Conservation (phyloP, 1,284 basidiomycete species). For the Cerrena zonata region DNA sequence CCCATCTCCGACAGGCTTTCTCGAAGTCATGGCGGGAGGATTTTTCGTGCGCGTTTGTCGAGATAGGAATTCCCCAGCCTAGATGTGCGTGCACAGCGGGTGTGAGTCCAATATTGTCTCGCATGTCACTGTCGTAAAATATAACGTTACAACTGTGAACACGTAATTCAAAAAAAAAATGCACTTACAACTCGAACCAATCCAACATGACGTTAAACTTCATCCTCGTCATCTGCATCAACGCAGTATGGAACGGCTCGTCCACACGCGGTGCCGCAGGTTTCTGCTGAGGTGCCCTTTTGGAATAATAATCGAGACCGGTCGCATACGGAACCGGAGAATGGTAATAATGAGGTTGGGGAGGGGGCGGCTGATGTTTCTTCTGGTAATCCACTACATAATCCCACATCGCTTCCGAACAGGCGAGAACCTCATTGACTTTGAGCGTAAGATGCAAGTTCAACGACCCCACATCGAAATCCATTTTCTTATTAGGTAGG, state of each 20-base stretch:
- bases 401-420: conserved; percentile 72
- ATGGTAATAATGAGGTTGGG: no score
- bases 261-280: not conserved
- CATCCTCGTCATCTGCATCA: conserved; percentile 45
- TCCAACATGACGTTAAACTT: conserved; percentile 53
- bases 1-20: conserved; percentile 49
- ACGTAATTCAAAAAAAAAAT: no score
- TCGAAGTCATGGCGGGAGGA: conserved; percentile 51
- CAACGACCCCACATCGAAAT: conserved; percentile 50
- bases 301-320: no score
- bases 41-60: conserved; percentile 22
- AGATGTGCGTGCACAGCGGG: conserved; percentile 43
- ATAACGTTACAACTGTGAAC: no score
- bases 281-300: not conserved
- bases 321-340: no score
- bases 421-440: conserved; percentile 55
- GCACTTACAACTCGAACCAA: conserved; percentile 55
- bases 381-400: conserved; percentile 52
- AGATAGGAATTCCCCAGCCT: conserved; percentile 34
- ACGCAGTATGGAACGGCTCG: conserved; percentile 29
- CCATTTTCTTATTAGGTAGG: conserved; percentile 46
- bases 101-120: conserved; percentile 45
- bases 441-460: conserved; percentile 56
- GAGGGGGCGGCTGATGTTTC: conserved; percentile 3
- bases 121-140: conserved; percentile 50